Percentiles rank a stretch among this genome's conserved stretches.
These are phyloP conservation scores for Paracoccidioides lutzii DNA, from an alignment of 2,329 filamentous ascomycete genomes.

Conservation along the genomic window DNA sequence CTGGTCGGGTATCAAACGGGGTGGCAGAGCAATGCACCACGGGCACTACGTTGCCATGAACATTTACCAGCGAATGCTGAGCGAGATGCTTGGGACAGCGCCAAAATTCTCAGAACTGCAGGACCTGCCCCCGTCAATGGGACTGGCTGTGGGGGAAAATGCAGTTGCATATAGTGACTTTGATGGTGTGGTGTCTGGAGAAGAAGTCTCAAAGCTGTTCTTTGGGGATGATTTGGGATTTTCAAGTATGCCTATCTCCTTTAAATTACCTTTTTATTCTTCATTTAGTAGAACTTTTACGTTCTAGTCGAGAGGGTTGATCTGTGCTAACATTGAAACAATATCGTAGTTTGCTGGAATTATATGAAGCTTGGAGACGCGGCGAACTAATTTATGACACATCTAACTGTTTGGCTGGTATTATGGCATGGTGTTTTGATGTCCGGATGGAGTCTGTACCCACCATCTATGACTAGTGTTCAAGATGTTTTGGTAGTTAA, in stretches of 20 bases:
- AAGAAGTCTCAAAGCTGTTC: slow-evolving; percentile 48
- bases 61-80: slow-evolving; percentile 45
- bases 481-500: not conserved
- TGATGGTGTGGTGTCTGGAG: slow-evolving; percentile 44
- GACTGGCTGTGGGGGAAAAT: slow-evolving; percentile 54
- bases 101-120: slow-evolving; percentile 38
- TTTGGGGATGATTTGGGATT: slow-evolving; percentile 55
- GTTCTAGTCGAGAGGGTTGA: too few relatives aligned
- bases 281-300: not conserved
- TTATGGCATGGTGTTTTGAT: not conserved
- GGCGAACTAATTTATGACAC: not conserved
- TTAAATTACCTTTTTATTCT: not conserved
- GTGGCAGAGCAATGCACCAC: slow-evolving; percentile 57
- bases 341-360: slow-evolving; percentile 22
- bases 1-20: slow-evolving; percentile 66
- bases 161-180: slow-evolving; percentile 48
- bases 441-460: not conserved
- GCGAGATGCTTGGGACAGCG: slow-evolving; percentile 17
- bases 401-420: not conserved
- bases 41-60: slow-evolving; percentile 53
- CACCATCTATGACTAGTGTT: too few relatives aligned
- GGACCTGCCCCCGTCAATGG: slow-evolving; percentile 50
- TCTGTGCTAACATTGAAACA: not conserved
- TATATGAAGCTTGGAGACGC: slow-evolving; percentile 8
- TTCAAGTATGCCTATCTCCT: slow-evolving; percentile 19